Conservation (phyloP, 257 asterid genomes). For the Ocimum tenuiflorum region DNA sequence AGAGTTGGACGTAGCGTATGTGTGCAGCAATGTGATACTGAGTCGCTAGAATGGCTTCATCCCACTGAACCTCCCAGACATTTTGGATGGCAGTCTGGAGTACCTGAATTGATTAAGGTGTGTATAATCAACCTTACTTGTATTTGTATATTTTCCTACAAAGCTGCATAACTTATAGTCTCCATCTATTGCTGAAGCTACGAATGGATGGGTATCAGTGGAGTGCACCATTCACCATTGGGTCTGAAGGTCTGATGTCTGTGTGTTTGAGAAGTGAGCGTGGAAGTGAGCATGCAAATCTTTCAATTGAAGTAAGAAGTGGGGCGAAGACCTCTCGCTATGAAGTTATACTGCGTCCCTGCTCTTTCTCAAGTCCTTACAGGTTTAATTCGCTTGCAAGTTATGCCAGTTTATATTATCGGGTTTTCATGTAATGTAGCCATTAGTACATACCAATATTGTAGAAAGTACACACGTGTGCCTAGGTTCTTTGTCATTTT, state of each 20-base stretch:
- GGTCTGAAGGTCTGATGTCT: constrained; percentile 71
- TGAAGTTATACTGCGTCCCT: constrained; percentile 83
- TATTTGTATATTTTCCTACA: constrained; percentile 5
- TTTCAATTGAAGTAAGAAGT: constrained; percentile 78
- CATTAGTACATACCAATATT: too few species aligned
- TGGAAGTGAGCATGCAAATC: constrained; percentile 33
- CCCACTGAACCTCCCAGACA: constrained; percentile 77
- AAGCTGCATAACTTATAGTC: constrained; percentile 18
- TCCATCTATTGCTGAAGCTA: constrained; percentile 43
- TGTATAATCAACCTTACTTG: constrained; percentile 22
- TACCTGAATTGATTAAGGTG: constrained; percentile 79
- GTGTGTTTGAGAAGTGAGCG: constrained; percentile 61
- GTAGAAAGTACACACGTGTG: not conserved
- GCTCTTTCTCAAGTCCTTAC: constrained; percentile 82
- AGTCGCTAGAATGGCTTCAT: constrained; percentile 64
- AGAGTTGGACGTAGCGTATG: constrained; percentile 75
- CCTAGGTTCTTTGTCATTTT: not conserved
- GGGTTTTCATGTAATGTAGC: too few species aligned
- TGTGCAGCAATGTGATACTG: constrained; percentile 67
- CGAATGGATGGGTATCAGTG: constrained; percentile 78
- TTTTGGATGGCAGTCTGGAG: constrained; percentile 73
- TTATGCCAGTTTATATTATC: not conserved
- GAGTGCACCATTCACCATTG: constrained; percentile 76
- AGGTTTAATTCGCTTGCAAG: constrained; percentile 53
- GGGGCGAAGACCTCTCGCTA: constrained; percentile 70